Percentiles rank a stretch among this genome's conserved stretches.
Evolutionary conservation across 495 filamentous ascomycete genomes (phyloP).

Genomic region (Aspergillus affinis): DNA sequence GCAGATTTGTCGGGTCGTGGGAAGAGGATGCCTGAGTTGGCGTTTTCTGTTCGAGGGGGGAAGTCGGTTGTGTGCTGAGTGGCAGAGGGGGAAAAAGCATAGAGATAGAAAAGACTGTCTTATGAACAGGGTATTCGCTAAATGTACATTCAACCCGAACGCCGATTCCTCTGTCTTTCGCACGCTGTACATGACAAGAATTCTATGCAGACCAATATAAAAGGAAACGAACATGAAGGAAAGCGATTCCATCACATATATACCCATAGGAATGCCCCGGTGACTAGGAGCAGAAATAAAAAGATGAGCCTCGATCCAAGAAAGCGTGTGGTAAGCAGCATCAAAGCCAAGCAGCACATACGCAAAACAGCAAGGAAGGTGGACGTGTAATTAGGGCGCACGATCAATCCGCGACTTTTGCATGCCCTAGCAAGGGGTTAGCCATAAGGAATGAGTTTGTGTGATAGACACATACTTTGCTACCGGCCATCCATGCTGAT

Average conservation of each 20-base stretch:
- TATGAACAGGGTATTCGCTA: neutral
- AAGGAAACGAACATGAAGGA: neutral
- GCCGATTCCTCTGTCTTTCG: constrained; percentile 1
- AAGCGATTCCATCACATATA: constrained; percentile 2
- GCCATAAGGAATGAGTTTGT: constrained; percentile 1
- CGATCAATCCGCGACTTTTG: constrained; percentile 7
- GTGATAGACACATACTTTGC: constrained; percentile 19
- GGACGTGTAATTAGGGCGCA: constrained; percentile 7
- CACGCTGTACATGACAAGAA: neutral
- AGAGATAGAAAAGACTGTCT: neutral
- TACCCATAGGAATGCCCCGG: constrained; percentile 10
- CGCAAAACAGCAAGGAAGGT: constrained; percentile 14
- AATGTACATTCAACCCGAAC: neutral
- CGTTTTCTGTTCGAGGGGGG: neutral
- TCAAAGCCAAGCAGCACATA: constrained; percentile 20
- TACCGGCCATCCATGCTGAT: constrained; percentile 46
- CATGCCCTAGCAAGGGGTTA: neutral
- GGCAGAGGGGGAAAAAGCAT: constrained; percentile 38
- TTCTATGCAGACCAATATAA: neutral
- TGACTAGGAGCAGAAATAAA: constrained; percentile 9
- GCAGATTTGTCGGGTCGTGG: neutral
- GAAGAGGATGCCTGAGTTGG: neutral
- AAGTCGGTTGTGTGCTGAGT: constrained; percentile 19
- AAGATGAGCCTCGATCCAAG: constrained; percentile 9
- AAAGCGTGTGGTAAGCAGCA: constrained; percentile 2